These are phyloP conservation scores for Microbotryomycetes sp. DNA, from an alignment of 1,284 basidiomycete species.

Conservation along the genomic window DNA sequence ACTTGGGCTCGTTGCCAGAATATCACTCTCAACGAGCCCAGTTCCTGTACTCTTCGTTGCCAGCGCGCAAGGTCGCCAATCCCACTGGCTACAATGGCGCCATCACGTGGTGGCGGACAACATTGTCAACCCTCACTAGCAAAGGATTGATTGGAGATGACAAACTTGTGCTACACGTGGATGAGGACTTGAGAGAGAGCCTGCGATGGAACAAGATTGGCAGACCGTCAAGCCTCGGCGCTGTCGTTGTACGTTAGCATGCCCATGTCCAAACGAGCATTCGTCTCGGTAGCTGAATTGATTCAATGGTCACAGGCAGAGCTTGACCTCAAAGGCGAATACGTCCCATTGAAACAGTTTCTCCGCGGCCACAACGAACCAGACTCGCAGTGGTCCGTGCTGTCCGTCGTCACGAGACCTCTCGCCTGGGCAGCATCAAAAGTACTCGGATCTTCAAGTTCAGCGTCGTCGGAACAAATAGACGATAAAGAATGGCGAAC, in stretches of 20 bases:
- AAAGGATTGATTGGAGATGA: slow-evolving; percentile 23
- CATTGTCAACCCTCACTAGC: slow-evolving; percentile 22
- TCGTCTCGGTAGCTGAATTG: neutral
- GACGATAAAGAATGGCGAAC: slow-evolving; percentile 33
- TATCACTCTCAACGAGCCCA: slow-evolving; percentile 14
- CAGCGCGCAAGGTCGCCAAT: slow-evolving; percentile 29
- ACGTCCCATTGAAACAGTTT: slow-evolving; percentile 20
- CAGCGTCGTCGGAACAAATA: slow-evolving; percentile 7
- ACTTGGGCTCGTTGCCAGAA: slow-evolving; percentile 17
- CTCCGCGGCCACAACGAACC: slow-evolving; percentile 11
- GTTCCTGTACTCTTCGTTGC: slow-evolving; percentile 30
- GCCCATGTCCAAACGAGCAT: neutral
- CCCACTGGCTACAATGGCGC: slow-evolving; percentile 33
- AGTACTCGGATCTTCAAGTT: slow-evolving; percentile 12
- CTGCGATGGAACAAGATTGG: slow-evolving; percentile 31
- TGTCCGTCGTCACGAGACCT: slow-evolving; percentile 28
- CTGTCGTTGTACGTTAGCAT: slow-evolving; percentile 24
- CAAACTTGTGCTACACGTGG: slow-evolving; percentile 30
- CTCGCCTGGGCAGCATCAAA: slow-evolving; percentile 33
- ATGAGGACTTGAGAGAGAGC: slow-evolving; percentile 25
- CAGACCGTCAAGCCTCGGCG: slow-evolving; percentile 30
- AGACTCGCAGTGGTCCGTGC: slow-evolving; percentile 13
- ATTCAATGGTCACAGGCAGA: slow-evolving; percentile 13
- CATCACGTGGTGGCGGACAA: slow-evolving; percentile 33
- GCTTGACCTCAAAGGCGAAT: slow-evolving; percentile 13